Evolutionary conservation across 2,329 filamentous ascomycete species (phyloP).

Genomic region (Colletotrichum tofieldiae): DNA sequence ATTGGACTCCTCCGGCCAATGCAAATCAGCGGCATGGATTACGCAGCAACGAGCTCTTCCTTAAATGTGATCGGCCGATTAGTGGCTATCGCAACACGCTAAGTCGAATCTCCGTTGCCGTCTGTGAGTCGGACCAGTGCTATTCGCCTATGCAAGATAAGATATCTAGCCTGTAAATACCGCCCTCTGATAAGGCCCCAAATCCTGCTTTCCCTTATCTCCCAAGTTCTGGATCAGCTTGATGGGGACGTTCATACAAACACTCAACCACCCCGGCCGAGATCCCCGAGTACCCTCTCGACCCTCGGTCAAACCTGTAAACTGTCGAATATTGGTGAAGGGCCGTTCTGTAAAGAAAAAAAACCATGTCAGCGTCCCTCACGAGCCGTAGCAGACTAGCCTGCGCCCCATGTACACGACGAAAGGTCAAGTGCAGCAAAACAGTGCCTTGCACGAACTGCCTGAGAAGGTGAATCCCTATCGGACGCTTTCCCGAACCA

Average conservation of each 20-base stretch:
- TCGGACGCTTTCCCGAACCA: too few relatives aligned
- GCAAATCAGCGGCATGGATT: background rate
- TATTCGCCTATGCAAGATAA: background rate
- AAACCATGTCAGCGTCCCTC: background rate
- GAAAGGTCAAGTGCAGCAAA: slow-evolving; percentile 45
- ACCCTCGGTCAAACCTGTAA: background rate
- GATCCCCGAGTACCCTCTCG: background rate
- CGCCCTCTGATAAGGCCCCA: background rate
- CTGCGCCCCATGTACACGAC: slow-evolving; percentile 45
- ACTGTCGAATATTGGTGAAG: background rate
- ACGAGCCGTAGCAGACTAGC: slow-evolving; percentile 35
- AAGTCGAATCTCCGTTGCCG: background rate
- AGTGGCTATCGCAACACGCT: background rate
- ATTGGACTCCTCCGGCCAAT: background rate
- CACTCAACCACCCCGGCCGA: slow-evolving; percentile 1
- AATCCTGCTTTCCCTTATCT: background rate
- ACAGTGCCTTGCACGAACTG: slow-evolving; percentile 48
- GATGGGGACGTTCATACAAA: background rate
- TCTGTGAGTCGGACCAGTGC: background rate
- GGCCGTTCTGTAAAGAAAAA: background rate
- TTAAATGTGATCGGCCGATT: background rate
- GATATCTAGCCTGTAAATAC: background rate
- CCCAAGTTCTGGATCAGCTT: background rate
- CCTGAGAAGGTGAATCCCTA: slow-evolving; percentile 35
- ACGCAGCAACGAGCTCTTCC: background rate